These are phyloP conservation scores for Didymella lethalis DNA, from an alignment of 2,329 filamentous ascomycete species.

Conservation along the genomic window DNA sequence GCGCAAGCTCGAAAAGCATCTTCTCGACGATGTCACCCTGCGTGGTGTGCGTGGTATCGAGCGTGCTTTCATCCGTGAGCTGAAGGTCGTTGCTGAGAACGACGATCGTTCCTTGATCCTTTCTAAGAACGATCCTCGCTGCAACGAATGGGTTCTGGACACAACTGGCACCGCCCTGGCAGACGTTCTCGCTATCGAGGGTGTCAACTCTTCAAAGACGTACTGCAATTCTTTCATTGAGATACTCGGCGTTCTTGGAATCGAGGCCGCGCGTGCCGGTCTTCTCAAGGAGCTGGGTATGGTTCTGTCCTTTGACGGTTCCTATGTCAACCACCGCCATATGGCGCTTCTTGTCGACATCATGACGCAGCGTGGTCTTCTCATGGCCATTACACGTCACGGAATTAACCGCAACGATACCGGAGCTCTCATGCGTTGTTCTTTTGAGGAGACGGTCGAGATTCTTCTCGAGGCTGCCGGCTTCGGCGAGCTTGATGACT, in stretches of 20 bases:
- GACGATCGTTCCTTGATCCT: constrained; percentile 77
- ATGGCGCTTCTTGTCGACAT: constrained; percentile 94
- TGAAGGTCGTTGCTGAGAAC: constrained; percentile 61
- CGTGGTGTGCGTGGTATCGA: constrained; percentile 90
- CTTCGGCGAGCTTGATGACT: constrained; percentile 95
- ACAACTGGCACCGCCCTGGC: constrained; percentile 89
- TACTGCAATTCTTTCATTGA: constrained; percentile 97
- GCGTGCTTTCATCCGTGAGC: constrained; percentile 83
- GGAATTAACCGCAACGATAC: constrained; percentile 99
- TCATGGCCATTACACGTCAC: constrained; percentile 96
- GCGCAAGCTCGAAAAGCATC: constrained; percentile 88
- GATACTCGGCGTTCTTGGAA: constrained; percentile 92
- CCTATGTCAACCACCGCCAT: constrained; percentile 98
- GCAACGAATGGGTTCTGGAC: constrained; percentile 94
- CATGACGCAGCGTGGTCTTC: constrained; percentile 93
- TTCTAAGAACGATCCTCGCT: constrained; percentile 75
- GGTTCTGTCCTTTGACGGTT: constrained; percentile 97
- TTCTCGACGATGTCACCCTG: constrained; percentile 88
- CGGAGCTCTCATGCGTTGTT: constrained; percentile 98
- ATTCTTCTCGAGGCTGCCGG: constrained; percentile 96
- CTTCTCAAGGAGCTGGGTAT: constrained; percentile 88
- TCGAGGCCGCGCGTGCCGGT: constrained; percentile 88
- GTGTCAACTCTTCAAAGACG: constrained; percentile 84
- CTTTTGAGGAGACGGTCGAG: constrained; percentile 98
- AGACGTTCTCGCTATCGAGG: constrained; percentile 83